Percentiles rank a stretch among this genome's conserved stretches.
These are phyloP conservation scores for Yarrowia porcina DNA, from an alignment of 805 yeast genomes.

Conservation along the genomic window DNA sequence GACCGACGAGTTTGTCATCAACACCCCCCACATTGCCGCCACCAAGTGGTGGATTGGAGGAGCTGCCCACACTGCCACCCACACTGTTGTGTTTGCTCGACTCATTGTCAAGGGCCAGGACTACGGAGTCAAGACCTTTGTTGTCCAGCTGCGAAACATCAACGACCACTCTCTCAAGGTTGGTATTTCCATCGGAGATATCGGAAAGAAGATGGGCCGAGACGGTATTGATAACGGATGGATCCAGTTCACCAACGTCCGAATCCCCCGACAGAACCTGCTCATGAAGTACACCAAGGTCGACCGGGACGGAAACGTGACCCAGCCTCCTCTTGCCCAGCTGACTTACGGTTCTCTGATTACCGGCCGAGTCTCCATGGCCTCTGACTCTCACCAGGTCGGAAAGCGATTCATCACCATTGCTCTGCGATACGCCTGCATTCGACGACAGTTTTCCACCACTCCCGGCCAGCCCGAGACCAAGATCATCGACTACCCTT, in stretches of 20 bases:
- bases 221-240: slow-evolving; percentile 96
- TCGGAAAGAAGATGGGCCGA: slow-evolving; percentile 94
- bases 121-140: slow-evolving; percentile 88
- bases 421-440: slow-evolving; percentile 84
- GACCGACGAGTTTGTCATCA: slow-evolving; percentile 65
- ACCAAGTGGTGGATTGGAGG: slow-evolving; percentile 99
- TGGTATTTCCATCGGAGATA: slow-evolving; percentile 84
- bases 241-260: slow-evolving; percentile 84
- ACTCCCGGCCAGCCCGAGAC: slow-evolving; percentile 52
- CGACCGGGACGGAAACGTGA: slow-evolving; percentile 64
- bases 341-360: slow-evolving; percentile 82
- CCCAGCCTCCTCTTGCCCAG: slow-evolving; percentile 81
- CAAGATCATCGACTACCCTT: slow-evolving; percentile 78
- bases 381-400: slow-evolving; percentile 74
- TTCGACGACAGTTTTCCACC: slow-evolving; percentile 77
- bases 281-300: slow-evolving; percentile 75
- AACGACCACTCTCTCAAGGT: slow-evolving; percentile 64
- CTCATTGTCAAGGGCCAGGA: slow-evolving; percentile 77
- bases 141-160: slow-evolving; percentile 81
- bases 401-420: slow-evolving; percentile 77
- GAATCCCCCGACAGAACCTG: slow-evolving; percentile 81
- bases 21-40: slow-evolving; percentile 89
- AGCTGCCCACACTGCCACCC: slow-evolving; percentile 92
- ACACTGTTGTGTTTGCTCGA: slow-evolving; percentile 80
- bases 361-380: slow-evolving; percentile 90